Conservation (phyloP, 2,329 filamentous ascomycete genomes). For the Venturiaceae sp. region DNA sequence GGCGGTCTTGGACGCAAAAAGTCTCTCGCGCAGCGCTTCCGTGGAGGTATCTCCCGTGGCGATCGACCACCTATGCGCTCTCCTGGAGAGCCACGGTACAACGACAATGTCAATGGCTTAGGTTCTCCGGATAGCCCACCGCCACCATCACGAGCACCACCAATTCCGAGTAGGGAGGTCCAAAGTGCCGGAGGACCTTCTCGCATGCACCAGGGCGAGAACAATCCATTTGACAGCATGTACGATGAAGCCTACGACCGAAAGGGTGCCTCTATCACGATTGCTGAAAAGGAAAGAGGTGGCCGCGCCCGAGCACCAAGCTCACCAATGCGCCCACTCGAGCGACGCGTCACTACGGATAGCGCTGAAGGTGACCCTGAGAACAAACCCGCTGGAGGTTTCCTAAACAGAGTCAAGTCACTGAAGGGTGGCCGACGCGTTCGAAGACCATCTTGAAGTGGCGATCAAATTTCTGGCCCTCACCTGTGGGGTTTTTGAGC, state of each 20-base stretch:
- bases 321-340: slow-evolving; percentile 51
- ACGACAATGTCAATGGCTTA: slow-evolving; percentile 9
- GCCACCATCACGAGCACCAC: not conserved
- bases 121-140: not conserved
- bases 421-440: slow-evolving; percentile 59
- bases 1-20: slow-evolving; percentile 73
- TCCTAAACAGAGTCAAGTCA: slow-evolving; percentile 73
- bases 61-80: slow-evolving; percentile 18
- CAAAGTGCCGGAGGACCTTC: slow-evolving; percentile 5
- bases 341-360: slow-evolving; percentile 51
- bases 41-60: slow-evolving; percentile 62
- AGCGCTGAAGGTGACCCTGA: slow-evolving; percentile 14
- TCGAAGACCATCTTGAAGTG: slow-evolving; percentile 9
- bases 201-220: slow-evolving; percentile 5
- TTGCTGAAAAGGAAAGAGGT: slow-evolving; percentile 13
- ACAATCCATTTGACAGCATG: slow-evolving; percentile 59
- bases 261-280: slow-evolving; percentile 42
- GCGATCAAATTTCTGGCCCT: not conserved
- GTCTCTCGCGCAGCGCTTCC: slow-evolving; percentile 84
- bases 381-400: slow-evolving; percentile 44
- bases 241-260: slow-evolving; percentile 59
- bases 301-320: slow-evolving; percentile 33
- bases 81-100: slow-evolving; percentile 43
- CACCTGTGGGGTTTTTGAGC: not conserved
- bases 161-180: slow-evolving; percentile 3